These are phyloP conservation scores for Podospora bellae-mahoneyi DNA, from an alignment of 495 filamentous ascomycete species.

Conservation along the genomic window DNA sequence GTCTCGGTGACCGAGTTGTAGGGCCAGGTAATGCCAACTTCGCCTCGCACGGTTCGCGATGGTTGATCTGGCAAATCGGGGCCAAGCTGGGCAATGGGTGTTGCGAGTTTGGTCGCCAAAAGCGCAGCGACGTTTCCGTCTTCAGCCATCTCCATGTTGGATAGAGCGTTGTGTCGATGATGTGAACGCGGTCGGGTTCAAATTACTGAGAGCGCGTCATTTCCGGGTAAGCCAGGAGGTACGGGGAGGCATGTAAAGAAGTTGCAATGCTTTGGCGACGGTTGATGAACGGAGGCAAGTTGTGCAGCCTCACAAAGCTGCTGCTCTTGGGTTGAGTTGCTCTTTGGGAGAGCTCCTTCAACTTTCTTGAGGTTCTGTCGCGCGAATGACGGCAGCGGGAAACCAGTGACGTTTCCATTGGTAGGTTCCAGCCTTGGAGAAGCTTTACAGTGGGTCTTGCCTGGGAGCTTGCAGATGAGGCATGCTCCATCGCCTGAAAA, in stretches of 20 bases:
- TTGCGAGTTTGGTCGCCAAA: constrained; percentile 23
- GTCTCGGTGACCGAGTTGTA: constrained; percentile 72
- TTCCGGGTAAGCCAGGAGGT: neutral
- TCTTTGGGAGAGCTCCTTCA: neutral
- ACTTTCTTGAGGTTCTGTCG: neutral
- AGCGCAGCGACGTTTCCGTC: constrained; percentile 9
- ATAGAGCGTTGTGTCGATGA: neutral
- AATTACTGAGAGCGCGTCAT: neutral
- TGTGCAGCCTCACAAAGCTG: neutral
- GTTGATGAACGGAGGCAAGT: neutral
- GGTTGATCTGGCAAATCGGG: constrained; percentile 48
- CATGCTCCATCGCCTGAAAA: neutral
- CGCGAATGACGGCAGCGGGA: neutral
- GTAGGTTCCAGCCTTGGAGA: neutral
- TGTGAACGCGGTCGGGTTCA: neutral
- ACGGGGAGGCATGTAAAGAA: neutral
- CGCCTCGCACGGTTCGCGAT: constrained; percentile 47
- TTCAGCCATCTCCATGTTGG: constrained; percentile 27
- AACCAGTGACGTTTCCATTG: neutral
- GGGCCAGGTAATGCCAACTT: constrained; percentile 87
- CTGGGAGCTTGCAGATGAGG: neutral
- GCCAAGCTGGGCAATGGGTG: constrained; percentile 63
- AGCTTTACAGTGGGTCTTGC: neutral
- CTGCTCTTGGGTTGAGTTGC: neutral
- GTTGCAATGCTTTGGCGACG: neutral